A percentile compares a stretch with the other conserved stretches of the same genome.
Conservation (phyloP, 768 basidiomycete genomes). For the Calocybe cyanea region DNA sequence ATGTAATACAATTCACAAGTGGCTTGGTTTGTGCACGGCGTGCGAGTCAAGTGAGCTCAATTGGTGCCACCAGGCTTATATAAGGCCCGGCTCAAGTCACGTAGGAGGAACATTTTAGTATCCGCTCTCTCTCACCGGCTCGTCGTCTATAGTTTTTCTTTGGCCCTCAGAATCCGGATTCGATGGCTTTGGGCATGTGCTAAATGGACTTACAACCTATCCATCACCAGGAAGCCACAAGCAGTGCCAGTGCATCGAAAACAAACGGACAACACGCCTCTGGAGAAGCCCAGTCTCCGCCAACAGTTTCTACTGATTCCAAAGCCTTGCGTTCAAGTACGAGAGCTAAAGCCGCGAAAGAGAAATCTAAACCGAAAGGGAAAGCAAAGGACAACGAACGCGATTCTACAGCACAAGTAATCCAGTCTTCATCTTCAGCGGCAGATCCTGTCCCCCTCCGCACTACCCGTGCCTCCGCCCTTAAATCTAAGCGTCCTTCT, state of each 20-base stretch:
- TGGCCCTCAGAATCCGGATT: conserved; percentile 42
- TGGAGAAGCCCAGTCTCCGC: conserved; percentile 32
- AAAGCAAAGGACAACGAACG: conserved; percentile 54
- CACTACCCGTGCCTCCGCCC: conserved; percentile 42
- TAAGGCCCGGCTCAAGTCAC: conserved; percentile 37
- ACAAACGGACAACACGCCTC: conserved; percentile 33
- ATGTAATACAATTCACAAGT: neutral
- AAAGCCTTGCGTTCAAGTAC: conserved; percentile 70
- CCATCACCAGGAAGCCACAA: conserved; percentile 68
- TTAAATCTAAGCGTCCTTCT: conserved; percentile 50
- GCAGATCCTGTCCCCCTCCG: conserved; percentile 33
- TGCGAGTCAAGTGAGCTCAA: conserved; percentile 4
- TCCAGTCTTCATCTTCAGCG: conserved; percentile 28
- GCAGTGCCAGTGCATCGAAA: conserved; percentile 56
- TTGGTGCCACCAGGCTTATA: conserved; percentile 43
- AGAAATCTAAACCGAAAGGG: conserved; percentile 63
- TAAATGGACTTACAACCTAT: conserved; percentile 89
- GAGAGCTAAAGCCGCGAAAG: conserved; percentile 70
- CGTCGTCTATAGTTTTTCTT: conserved; percentile 28
- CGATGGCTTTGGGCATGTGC: conserved; percentile 86
- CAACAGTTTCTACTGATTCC: conserved; percentile 42
- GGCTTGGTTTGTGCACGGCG: neutral
- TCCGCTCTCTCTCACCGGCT: conserved; percentile 24
- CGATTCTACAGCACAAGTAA: conserved; percentile 34
- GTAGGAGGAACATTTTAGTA: conserved; percentile 14